Percentiles rank a stretch among this genome's conserved stretches.
Conservation (phyloP, 2,329 filamentous ascomycete species). For the Xylariaceae sp. region DNA sequence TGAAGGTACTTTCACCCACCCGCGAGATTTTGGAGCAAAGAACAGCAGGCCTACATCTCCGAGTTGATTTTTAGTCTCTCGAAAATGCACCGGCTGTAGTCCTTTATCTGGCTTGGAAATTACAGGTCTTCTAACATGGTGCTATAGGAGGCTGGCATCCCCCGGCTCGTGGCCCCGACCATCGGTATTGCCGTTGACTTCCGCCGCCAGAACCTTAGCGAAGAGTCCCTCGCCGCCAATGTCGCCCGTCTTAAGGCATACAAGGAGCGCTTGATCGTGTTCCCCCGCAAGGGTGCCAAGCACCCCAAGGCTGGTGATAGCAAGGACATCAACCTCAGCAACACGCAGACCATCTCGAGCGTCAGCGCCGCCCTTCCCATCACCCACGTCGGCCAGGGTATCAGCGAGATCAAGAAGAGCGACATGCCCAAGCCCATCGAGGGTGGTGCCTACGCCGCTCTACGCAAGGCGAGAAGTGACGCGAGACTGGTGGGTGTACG, state of each 20-base stretch:
- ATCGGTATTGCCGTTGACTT: conserved; percentile 97
- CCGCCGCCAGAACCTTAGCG: conserved; percentile 95
- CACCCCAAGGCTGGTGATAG: conserved; percentile 87
- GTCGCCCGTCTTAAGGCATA: conserved; percentile 98
- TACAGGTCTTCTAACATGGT: conserved; percentile 42
- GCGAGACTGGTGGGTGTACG: conserved; percentile 80
- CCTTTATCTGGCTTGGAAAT: neutral
- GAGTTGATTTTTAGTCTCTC: neutral
- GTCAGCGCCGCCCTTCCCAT: conserved; percentile 73
- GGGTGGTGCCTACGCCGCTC: conserved; percentile 84
- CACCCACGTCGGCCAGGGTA: conserved; percentile 65
- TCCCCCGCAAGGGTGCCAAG: conserved; percentile 93
- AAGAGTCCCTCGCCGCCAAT: conserved; percentile 93
- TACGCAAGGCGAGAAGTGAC: conserved; percentile 84
- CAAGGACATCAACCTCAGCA: conserved; percentile 75
- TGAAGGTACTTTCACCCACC: conserved; percentile 74
- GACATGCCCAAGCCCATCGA: conserved; percentile 76
- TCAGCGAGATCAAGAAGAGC: conserved; percentile 81
- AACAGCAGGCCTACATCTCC: neutral
- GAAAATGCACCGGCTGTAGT: neutral
- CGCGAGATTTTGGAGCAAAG: neutral
- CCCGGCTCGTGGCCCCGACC: conserved; percentile 91
- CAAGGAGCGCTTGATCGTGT: conserved; percentile 94
- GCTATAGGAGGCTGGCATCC: conserved; percentile 88
- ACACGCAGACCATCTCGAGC: conserved; percentile 65